Percentiles rank a stretch among this genome's conserved stretches.
Conservation (phyloP, 106 monocot genomes). For the Allium cepa region DNA sequence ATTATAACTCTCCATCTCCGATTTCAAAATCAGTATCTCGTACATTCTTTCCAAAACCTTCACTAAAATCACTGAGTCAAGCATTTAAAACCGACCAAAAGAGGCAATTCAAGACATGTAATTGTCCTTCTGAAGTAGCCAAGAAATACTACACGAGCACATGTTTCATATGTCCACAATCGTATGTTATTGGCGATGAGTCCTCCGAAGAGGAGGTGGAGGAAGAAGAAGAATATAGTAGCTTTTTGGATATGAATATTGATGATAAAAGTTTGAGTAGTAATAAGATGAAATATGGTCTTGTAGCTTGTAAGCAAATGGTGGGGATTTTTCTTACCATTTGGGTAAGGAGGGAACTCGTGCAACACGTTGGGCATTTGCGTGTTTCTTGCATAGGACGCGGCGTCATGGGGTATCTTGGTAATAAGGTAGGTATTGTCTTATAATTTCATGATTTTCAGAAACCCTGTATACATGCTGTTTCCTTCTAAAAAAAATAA, state of each 20-base stretch:
- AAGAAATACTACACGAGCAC: slow-evolving; percentile 30
- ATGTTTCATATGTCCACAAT: slow-evolving; percentile 34
- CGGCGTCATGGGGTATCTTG: slow-evolving; percentile 70
- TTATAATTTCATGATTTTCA: not conserved
- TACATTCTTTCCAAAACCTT: slow-evolving; percentile 53
- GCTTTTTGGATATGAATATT: slow-evolving; percentile 13
- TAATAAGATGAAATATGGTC: slow-evolving; percentile 44
- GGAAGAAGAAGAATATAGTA: slow-evolving; percentile 19
- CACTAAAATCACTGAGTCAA: slow-evolving; percentile 49
- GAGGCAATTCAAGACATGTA: slow-evolving; percentile 51
- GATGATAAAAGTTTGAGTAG: slow-evolving; percentile 1
- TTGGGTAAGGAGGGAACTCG: slow-evolving; percentile 59
- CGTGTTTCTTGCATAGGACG: slow-evolving; percentile 48
- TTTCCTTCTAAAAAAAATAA: not conserved
- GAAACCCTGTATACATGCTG: not conserved
- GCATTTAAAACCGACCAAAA: slow-evolving; percentile 25
- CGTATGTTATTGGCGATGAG: slow-evolving; percentile 15
- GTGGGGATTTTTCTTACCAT: slow-evolving; percentile 72
- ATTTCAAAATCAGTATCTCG: not conserved
- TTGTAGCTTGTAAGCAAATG: slow-evolving; percentile 66
- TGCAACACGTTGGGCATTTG: slow-evolving; percentile 53
- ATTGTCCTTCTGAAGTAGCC: slow-evolving; percentile 38
- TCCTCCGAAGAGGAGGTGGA: slow-evolving; percentile 26
- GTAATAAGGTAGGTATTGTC: slow-evolving; percentile 59
- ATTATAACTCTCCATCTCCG: slow-evolving; percentile 7